A percentile compares a stretch with the other conserved stretches of the same genome.
These are phyloP conservation scores for Mycena olivaceomarginata DNA, from an alignment of 768 basidiomycete genomes.

Conservation along the genomic window DNA sequence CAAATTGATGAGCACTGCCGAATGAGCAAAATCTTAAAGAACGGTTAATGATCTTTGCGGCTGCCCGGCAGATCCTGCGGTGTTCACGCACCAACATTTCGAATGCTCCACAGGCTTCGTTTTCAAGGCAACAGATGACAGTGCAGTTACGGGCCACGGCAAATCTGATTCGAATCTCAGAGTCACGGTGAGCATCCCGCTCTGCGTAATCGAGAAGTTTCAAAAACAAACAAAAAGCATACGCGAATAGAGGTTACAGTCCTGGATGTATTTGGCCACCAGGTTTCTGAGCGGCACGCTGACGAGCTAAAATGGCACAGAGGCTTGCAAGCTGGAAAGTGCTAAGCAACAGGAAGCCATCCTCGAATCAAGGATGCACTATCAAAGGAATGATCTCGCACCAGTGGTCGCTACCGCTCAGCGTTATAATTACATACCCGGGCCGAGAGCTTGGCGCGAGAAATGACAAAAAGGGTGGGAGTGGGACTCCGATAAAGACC, in stretches of 20 bases:
- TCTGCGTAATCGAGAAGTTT: slow-evolving; percentile 4
- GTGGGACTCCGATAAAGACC: too few relatives aligned
- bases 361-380: slow-evolving; percentile 23
- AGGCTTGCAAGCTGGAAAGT: slow-evolving; percentile 22
- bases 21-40: too few relatives aligned
- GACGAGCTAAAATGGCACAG: slow-evolving; percentile 15
- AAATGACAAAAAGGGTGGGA: not conserved
- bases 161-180: not conserved
- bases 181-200: not conserved
- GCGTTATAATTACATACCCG: slow-evolving; percentile 1
- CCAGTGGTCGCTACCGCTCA: not conserved
- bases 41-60: not conserved
- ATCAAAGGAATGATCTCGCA: slow-evolving; percentile 6
- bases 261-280: slow-evolving; percentile 1
- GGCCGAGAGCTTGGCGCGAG: slow-evolving; percentile 2
- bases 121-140: slow-evolving; percentile 5
- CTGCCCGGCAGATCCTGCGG: slow-evolving; percentile 1
- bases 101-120: not conserved
- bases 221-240: slow-evolving; percentile 7
- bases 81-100: not conserved
- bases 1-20: too few relatives aligned
- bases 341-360: slow-evolving; percentile 20
- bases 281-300: slow-evolving; percentile 7
- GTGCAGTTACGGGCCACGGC: not conserved
- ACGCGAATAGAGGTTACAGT: slow-evolving; percentile 3